A percentile compares a stretch with the other conserved stretches of the same genome.
Evolutionary conservation across 106 monocot genomes (phyloP).

Genomic region (Ottelia alismoides): DNA sequence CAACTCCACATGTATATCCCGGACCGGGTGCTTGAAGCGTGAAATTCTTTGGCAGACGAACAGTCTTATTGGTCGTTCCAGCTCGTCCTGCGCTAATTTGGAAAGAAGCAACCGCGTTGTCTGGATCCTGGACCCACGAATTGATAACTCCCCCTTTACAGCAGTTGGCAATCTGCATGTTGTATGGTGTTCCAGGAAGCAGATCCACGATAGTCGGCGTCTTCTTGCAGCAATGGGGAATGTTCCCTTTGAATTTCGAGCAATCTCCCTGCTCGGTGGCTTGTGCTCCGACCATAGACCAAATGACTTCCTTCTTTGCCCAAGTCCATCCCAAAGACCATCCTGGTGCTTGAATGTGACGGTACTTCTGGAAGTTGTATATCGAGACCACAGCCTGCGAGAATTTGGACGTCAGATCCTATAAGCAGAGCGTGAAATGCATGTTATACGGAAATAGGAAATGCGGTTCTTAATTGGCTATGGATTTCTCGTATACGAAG

Average conservation of each 20-base stretch:
- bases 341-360: slow-evolving; percentile 61
- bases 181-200: slow-evolving; percentile 56
- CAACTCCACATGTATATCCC: slow-evolving; percentile 51
- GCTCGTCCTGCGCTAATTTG: slow-evolving; percentile 32
- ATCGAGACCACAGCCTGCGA: slow-evolving; percentile 15
- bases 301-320: slow-evolving; percentile 57
- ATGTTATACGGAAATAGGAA: too few species aligned
- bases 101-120: slow-evolving; percentile 23
- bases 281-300: slow-evolving; percentile 58
- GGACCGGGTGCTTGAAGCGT: slow-evolving; percentile 23
- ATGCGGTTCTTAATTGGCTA: too few species aligned
- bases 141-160: slow-evolving; percentile 59
- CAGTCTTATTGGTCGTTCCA: slow-evolving; percentile 4
- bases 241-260: slow-evolving; percentile 27
- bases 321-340: slow-evolving; percentile 69
- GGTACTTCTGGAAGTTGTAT: slow-evolving; percentile 50
- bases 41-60: slow-evolving; percentile 33
- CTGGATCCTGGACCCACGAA: slow-evolving; percentile 30
- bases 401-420: too few species aligned
- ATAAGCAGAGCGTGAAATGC: too few species aligned
- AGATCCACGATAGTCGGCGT: slow-evolving; percentile 54
- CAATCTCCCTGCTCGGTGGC: slow-evolving; percentile 82
- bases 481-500: too few species aligned
- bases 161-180: slow-evolving; percentile 50
- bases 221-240: slow-evolving; percentile 62